Percentiles rank a stretch among this genome's conserved stretches.
Evolutionary conservation across 306 rosid species (phyloP).

Genomic region (Chamaecrista fasciculata): DNA sequence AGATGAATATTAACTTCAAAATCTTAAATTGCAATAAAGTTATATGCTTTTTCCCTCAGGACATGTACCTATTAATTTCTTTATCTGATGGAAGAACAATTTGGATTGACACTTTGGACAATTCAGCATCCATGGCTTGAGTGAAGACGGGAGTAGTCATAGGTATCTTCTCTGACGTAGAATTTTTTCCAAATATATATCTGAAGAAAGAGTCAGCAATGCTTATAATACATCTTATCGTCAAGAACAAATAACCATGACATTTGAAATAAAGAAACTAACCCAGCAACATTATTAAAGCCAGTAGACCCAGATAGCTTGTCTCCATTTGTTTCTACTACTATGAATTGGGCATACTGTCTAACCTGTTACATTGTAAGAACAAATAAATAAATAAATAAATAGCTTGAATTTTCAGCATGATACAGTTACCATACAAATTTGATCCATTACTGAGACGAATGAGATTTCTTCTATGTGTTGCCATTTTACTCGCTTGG

Average conservation of each 20-base stretch:
- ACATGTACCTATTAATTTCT: conserved; percentile 57
- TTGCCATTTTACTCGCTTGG: neutral
- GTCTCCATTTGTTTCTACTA: conserved; percentile 76
- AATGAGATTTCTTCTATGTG: neutral
- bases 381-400: no score
- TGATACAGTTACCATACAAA: neutral
- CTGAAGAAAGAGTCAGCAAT: conserved; percentile 34
- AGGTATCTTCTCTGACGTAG: conserved; percentile 69
- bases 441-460: neutral
- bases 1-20: conserved; percentile 6
- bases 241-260: neutral
- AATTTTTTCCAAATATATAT: conserved; percentile 90
- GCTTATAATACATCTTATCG: conserved; percentile 10
- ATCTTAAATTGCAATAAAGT: neutral
- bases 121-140: conserved; percentile 54
- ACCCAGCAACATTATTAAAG: conserved; percentile 84
- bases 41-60: neutral
- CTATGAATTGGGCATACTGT: conserved; percentile 64
- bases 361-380: conserved; percentile 59
- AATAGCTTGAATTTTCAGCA: neutral
- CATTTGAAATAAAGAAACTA: conserved; percentile 24
- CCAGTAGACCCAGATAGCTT: conserved; percentile 82
- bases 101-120: conserved; percentile 71
- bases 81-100: conserved; percentile 81
- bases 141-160: conserved; percentile 98